phyloP scores from a whole-genome alignment of 2,329 filamentous ascomycete species.

The Penicillium carneum region DNA sequence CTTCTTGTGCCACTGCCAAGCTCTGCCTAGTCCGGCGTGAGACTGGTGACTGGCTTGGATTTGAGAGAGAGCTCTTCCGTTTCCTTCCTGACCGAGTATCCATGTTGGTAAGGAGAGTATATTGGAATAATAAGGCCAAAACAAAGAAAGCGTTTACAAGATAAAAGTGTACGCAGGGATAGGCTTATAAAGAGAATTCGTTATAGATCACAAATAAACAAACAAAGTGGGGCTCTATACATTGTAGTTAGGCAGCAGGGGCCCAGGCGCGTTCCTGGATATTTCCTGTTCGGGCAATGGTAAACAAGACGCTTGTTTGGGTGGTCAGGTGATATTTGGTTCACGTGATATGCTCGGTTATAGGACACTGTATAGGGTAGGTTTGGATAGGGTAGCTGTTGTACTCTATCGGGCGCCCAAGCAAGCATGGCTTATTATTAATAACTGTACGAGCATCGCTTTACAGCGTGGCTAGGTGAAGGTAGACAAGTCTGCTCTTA shows the following conservation, averaged over 20 bases:
- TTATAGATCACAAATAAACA: conserved; percentile 40
- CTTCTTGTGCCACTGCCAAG: background rate
- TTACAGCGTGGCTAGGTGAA: too few species aligned
- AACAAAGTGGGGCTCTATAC: conserved; percentile 32
- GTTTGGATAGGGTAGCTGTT: too few species aligned
- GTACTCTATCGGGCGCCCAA: too few species aligned
- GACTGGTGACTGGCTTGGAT: conserved; percentile 27
- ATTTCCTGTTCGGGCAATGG: conserved; percentile 30
- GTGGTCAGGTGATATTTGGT: conserved; percentile 27
- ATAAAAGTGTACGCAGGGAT: conserved; percentile 4
- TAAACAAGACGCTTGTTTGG: conserved; percentile 35
- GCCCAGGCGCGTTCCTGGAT: conserved; percentile 27
- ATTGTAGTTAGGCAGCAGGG: conserved; percentile 25
- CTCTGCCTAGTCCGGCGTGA: conserved; percentile 30
- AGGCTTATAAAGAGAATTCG: conserved; percentile 22
- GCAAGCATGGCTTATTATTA: too few species aligned
- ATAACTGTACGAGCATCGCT: too few species aligned
- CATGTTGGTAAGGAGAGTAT: conserved; percentile 26
- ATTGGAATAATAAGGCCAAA: background rate
- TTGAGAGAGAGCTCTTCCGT: conserved; percentile 35
- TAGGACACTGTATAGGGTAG: too few species aligned
- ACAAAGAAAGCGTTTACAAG: background rate
- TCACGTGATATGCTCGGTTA: background rate
- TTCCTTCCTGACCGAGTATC: conserved; percentile 39
- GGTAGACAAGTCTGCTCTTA: too few species aligned